Conservation (phyloP, 257 asterid species). For the Voacanga thouarsii region DNA sequence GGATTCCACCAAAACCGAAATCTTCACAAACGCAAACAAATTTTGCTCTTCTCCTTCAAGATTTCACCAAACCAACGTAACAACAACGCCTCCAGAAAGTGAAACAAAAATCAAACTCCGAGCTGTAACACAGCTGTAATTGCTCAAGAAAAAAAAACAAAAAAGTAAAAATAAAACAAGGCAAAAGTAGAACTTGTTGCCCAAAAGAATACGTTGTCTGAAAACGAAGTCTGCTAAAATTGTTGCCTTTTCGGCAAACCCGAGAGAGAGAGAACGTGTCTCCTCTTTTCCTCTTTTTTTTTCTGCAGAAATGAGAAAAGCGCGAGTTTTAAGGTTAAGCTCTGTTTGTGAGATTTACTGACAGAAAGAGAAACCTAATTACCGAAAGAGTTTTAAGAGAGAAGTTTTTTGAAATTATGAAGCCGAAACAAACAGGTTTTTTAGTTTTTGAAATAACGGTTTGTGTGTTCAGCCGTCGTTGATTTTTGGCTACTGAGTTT, state of each 20-base stretch:
- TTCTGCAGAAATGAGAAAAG: constrained; percentile 1
- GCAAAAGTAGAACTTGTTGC: not conserved
- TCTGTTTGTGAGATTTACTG: constrained; percentile 4
- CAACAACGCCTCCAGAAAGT: constrained; percentile 16
- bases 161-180: not conserved
- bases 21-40: not conserved
- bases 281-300: not conserved
- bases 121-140: constrained; percentile 24
- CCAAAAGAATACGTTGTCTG: constrained; percentile 6
- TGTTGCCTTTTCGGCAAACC: constrained; percentile 2
- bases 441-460: not conserved
- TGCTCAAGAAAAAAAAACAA: not conserved
- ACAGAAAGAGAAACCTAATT: not conserved
- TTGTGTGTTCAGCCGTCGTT: not conserved
- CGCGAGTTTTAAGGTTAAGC: constrained; percentile 14
- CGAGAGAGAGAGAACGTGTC: not conserved
- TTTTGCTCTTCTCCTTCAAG: not conserved
- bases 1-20: not conserved
- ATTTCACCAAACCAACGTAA: not conserved
- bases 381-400: not conserved
- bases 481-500: constrained; percentile 12
- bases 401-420: not conserved
- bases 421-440: not conserved
- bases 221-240: not conserved
- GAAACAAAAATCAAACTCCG: constrained; percentile 7